phyloP scores from a whole-genome alignment of 345 rosid genomes.

The Euphorbia peplus region DNA sequence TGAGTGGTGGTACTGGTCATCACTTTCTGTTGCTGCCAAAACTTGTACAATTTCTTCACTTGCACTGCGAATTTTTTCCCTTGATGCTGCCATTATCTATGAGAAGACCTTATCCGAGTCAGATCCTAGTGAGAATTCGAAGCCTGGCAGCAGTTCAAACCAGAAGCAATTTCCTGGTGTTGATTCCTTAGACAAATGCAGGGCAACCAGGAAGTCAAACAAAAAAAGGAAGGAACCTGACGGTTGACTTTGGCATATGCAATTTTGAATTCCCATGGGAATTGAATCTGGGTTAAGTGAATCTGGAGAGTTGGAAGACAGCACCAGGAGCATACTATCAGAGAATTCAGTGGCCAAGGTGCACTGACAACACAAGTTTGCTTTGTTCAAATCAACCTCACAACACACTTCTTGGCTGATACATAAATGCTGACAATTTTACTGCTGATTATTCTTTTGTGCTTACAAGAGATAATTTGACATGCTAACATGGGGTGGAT shows the following conservation, averaged over 20 bases:
- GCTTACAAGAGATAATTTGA: constrained; percentile 26
- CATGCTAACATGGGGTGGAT: constrained; percentile 36
- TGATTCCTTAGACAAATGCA: constrained; percentile 58
- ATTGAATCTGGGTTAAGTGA: constrained; percentile 12
- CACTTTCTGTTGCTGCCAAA: constrained; percentile 84
- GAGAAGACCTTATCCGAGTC: constrained; percentile 40
- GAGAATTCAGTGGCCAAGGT: constrained; percentile 9
- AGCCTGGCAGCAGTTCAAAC: constrained; percentile 33
- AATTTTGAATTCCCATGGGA: background rate
- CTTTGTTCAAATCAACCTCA: constrained; percentile 2
- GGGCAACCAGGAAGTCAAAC: constrained; percentile 59
- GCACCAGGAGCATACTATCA: constrained; percentile 8
- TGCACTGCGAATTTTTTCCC: constrained; percentile 74
- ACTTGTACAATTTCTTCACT: constrained; percentile 74
- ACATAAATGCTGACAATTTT: constrained; percentile 9
- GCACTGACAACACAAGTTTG: background rate
- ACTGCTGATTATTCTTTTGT: constrained; percentile 9
- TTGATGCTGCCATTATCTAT: constrained; percentile 76
- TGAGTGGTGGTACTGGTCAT: constrained; percentile 99
- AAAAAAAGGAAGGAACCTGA: constrained; percentile 89
- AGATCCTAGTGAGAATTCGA: constrained; percentile 38
- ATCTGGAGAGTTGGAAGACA: constrained; percentile 18
- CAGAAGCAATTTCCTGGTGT: constrained; percentile 34
- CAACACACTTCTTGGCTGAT: background rate
- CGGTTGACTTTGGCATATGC: constrained; percentile 29